A percentile compares a stretch with the other conserved stretches of the same genome.
phyloP scores from a whole-genome alignment of 2,329 filamentous ascomycete species.

The Purpureocillium takamizusanense region DNA sequence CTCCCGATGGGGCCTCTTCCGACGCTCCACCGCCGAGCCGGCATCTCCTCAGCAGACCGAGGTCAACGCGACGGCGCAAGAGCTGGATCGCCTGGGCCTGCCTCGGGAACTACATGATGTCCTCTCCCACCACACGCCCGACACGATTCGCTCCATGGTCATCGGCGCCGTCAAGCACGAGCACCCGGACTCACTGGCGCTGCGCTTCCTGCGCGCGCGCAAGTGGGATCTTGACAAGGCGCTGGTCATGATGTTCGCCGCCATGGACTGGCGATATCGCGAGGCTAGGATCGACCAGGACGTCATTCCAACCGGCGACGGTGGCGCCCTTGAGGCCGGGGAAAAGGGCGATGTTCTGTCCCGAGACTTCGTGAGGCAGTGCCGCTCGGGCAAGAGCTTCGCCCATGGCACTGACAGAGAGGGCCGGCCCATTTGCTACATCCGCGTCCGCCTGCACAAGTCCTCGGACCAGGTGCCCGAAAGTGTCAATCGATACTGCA shows the following conservation, averaged over 20 bases:
- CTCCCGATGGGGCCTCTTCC: no score
- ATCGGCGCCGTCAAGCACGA: constrained; percentile 12
- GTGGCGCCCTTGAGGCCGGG: constrained; percentile 18
- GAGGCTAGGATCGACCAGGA: constrained; percentile 20
- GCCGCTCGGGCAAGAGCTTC: constrained; percentile 27
- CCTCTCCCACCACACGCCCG: constrained; percentile 1
- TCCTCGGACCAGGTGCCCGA: constrained; percentile 21
- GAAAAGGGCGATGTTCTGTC: constrained; percentile 5
- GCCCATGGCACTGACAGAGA: constrained; percentile 25
- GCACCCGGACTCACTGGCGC: constrained; percentile 26
- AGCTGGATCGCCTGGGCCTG: no score
- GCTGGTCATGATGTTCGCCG: constrained; percentile 26
- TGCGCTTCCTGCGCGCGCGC: constrained; percentile 31
- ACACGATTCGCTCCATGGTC: constrained; percentile 9
- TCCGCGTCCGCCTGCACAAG: constrained; percentile 23
- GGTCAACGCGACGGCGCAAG: no score
- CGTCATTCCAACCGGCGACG: constrained; percentile 24
- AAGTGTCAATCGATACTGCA: constrained; percentile 25
- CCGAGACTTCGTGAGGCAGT: constrained; percentile 23
- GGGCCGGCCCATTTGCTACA: constrained; percentile 25
- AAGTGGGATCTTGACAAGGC: constrained; percentile 31
- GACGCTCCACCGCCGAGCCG: no score
- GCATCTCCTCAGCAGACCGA: no score
- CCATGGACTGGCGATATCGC: constrained; percentile 26
- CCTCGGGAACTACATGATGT: no score